Conservation (phyloP, 768 basidiomycete species). For the Rickenella mellea region DNA sequence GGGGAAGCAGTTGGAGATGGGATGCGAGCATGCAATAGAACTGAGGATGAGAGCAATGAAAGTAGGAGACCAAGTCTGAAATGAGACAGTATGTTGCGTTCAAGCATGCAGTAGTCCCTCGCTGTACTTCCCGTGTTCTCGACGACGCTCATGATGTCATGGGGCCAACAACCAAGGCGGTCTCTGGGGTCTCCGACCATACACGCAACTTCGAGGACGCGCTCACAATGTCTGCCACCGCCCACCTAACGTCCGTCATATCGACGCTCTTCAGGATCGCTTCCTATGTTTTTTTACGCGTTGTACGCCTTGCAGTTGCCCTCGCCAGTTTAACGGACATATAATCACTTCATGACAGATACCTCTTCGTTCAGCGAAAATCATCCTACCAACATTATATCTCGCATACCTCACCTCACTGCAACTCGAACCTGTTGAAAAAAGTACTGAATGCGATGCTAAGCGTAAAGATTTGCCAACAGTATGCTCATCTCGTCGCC, state of each 20-base stretch:
- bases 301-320: slow-evolving; percentile 25
- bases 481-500: slow-evolving; percentile 1
- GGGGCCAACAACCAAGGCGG: no score
- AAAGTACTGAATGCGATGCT: slow-evolving; percentile 26
- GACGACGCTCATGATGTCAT: no score
- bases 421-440: slow-evolving; percentile 16
- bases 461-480: slow-evolving; percentile 20
- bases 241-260: slow-evolving; percentile 13
- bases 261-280: slow-evolving; percentile 32
- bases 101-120: slow-evolving; percentile 74
- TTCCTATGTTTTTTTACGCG: slow-evolving; percentile 39
- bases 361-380: slow-evolving; percentile 25
- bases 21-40: slow-evolving; percentile 53
- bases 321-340: background rate
- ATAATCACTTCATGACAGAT: slow-evolving; percentile 20
- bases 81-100: slow-evolving; percentile 65
- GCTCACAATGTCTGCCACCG: background rate
- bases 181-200: no score
- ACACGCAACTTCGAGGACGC: no score
- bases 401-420: slow-evolving; percentile 19
- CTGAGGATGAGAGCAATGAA: slow-evolving; percentile 51
- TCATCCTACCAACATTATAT: slow-evolving; percentile 19
- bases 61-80: slow-evolving; percentile 57
- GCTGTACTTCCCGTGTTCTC: slow-evolving; percentile 49
- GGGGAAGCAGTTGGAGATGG: slow-evolving; percentile 28